phyloP scores from a whole-genome alignment of 1,284 basidiomycete genomes.

The Polyporus tsugae region DNA sequence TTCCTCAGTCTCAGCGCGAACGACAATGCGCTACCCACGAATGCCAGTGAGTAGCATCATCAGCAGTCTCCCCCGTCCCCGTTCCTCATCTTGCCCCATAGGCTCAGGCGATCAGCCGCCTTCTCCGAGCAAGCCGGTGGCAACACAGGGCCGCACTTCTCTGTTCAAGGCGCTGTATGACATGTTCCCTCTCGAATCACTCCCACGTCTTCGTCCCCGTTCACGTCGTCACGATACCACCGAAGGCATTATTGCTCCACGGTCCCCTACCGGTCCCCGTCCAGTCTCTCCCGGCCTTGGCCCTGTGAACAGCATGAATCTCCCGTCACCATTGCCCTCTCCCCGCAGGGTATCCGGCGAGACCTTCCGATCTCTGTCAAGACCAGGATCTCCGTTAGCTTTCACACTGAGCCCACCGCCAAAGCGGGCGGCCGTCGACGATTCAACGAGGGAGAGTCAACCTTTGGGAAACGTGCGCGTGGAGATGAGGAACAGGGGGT shows the following conservation, averaged over 20 bases:
- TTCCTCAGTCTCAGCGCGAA: slow-evolving; percentile 95
- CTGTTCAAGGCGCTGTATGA: slow-evolving; percentile 46
- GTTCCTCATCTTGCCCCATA: slow-evolving; percentile 10
- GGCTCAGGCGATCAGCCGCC: slow-evolving; percentile 32
- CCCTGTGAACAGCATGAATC: slow-evolving; percentile 9
- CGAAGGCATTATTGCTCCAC: slow-evolving; percentile 46
- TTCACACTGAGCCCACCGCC: slow-evolving; percentile 27
- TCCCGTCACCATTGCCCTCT: not conserved
- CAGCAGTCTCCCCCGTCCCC: not conserved
- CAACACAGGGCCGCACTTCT: slow-evolving; percentile 36
- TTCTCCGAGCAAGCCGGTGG: slow-evolving; percentile 33
- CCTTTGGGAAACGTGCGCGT: slow-evolving; percentile 29
- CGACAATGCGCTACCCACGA: slow-evolving; percentile 87
- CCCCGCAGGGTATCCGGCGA: not conserved
- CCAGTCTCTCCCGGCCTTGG: slow-evolving; percentile 32
- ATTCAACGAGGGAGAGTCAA: slow-evolving; percentile 17
- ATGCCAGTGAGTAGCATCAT: slow-evolving; percentile 36
- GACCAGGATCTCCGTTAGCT: not conserved
- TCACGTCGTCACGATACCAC: slow-evolving; percentile 38
- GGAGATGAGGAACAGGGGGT: slow-evolving; percentile 38
- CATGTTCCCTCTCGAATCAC: slow-evolving; percentile 37
- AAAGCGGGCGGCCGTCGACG: slow-evolving; percentile 28
- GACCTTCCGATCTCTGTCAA: not conserved
- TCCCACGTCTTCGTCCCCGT: slow-evolving; percentile 42
- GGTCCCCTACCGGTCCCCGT: slow-evolving; percentile 33